Percentiles rank a stretch among this genome's conserved stretches.
These are phyloP conservation scores for Vanrija sp. DNA, from an alignment of 1,284 basidiomycete species.

Conservation along the genomic window DNA sequence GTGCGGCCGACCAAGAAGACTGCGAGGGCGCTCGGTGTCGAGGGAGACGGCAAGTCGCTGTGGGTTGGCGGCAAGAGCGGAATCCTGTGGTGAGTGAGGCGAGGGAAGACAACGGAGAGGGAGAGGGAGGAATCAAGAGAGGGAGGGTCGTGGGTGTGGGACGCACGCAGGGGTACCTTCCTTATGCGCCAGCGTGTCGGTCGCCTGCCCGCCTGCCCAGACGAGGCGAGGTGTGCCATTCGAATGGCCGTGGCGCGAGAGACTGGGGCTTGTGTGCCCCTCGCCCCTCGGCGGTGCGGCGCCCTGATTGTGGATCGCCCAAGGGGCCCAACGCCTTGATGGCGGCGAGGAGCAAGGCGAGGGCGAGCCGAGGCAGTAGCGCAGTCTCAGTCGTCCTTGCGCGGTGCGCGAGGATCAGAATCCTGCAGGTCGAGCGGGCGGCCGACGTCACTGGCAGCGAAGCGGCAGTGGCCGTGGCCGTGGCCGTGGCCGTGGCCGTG, in stretches of 20 bases:
- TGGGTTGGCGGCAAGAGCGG: conserved; percentile 83
- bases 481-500: too few species aligned
- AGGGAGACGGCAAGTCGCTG: conserved; percentile 61
- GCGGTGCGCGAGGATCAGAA: not conserved
- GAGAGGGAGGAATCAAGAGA: not conserved
- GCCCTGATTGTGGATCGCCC: too few species aligned
- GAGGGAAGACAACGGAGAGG: not conserved
- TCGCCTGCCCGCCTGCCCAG: too few species aligned
- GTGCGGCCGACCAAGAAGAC: conserved; percentile 56
- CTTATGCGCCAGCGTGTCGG: not conserved
- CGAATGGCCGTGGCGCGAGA: too few species aligned
- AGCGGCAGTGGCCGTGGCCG: too few species aligned
- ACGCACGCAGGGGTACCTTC: too few species aligned
- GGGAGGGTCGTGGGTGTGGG: not conserved
- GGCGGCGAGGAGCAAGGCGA: too few species aligned
- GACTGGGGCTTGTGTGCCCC: not conserved
- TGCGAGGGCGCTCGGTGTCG: conserved; percentile 66
- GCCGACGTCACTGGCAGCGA: not conserved
- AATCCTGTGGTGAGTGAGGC: conserved; percentile 61
- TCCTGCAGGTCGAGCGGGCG: not conserved
- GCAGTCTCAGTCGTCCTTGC: too few species aligned
- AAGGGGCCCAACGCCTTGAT: too few species aligned
- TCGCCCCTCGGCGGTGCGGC: not conserved
- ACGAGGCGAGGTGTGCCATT: too few species aligned
- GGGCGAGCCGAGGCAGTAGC: not conserved